Conservation (phyloP, 129 eudicot species). For the Scalesia atractyloides region DNA sequence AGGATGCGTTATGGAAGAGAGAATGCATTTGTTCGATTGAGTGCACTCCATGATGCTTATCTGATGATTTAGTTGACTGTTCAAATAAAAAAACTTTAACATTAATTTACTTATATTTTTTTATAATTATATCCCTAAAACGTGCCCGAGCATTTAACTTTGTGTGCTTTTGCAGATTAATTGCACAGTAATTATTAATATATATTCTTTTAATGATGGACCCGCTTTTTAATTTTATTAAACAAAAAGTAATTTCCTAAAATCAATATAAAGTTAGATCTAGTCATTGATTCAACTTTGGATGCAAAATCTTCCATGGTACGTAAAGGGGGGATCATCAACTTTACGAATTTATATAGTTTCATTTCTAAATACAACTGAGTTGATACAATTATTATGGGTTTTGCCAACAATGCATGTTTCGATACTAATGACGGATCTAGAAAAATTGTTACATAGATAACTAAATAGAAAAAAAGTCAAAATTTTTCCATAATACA, state of each 20-base stretch:
- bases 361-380: too few species aligned
- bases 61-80: too few species aligned
- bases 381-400: too few species aligned
- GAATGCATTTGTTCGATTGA: too few species aligned
- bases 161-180: not conserved
- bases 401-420: too few species aligned
- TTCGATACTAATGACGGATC: too few species aligned
- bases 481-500: too few species aligned
- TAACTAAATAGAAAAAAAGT: too few species aligned
- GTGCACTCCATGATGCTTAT: too few species aligned
- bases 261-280: constrained; percentile 14
- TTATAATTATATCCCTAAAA: not conserved
- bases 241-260: constrained; percentile 8
- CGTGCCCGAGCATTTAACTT: not conserved
- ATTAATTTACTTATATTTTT: not conserved
- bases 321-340: constrained; percentile 14
- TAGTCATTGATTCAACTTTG: constrained; percentile 18
- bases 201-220: not conserved
- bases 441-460: too few species aligned
- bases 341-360: not conserved
- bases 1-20: too few species aligned
- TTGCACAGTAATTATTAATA: not conserved
- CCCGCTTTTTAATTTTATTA: not conserved
- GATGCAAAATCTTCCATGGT: constrained; percentile 11
- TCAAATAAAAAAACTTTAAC: too few species aligned